Base-by-base conservation (phyloP, 164 flowering plant genomes). In the Kalanchoe fedtschenkoi region DNA sequence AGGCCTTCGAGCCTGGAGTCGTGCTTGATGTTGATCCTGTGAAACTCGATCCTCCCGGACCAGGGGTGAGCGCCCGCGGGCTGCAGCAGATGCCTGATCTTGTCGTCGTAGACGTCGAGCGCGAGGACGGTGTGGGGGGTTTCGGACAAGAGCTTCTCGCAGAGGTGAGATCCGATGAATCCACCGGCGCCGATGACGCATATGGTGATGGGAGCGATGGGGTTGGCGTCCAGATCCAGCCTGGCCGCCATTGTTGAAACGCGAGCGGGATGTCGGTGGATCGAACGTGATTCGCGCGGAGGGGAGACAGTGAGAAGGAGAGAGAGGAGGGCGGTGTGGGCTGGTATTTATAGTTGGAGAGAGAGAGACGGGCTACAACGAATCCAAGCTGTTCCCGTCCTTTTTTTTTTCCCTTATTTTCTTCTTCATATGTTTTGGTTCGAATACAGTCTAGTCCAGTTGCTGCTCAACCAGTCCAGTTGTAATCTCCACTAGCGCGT, bases 111-210 rank as follows among this genome's bases (percentile, higher is more conserved):
- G 1, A 43, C 51, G 22, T 43, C 51, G 22, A 43, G 22, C 2
- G 51, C 51, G 1, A 43, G 9, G 19, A 43, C 51, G 2, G 51
- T 43, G 19, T 43, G 51, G 13, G 22, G 51, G 6, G 51, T 43
- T 43, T 43, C 51, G 51, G 51, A 43, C 9, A 43, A 5, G 51
- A 43, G 21, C 22, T 43, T 43, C 51, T 43, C 51, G 51, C 51
- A 43, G 51, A 43, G 51, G 22, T 43, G 51, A 43, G 51, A 43
- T 43, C 51, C 51, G 51, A 43, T 43, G 24, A 43, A 43, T 43
- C 51, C 51, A 43, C 51, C 51, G 24, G 51, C 51, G 51, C 51
- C 51, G 51, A 43, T 43, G 22, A 43, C 19, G 24, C 51, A 43
- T 3, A 43, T 43, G 6, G 51, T 43, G 24, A 43, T 43, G 9